Percentiles rank a stretch among this genome's conserved stretches.
These are phyloP conservation scores for Fusarium xyrophilum DNA, from an alignment of 2,329 filamentous ascomycete genomes.

Conservation along the genomic window DNA sequence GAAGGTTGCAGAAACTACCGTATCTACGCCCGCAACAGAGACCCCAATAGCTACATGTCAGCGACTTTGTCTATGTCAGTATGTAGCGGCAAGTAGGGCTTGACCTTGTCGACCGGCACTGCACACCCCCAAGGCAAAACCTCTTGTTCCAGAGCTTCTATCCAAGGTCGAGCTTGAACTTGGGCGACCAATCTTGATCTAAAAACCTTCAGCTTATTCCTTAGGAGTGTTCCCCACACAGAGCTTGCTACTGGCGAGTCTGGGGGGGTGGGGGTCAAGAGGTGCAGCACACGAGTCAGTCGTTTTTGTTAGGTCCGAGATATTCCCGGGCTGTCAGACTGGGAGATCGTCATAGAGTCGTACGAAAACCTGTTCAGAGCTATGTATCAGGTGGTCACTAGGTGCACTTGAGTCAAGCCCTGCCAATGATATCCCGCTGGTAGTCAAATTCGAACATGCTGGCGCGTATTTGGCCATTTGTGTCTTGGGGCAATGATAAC, in stretches of 20 bases:
- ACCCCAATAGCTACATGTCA: not conserved
- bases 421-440: not conserved
- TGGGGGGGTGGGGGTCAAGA: not conserved
- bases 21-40: constrained; percentile 9
- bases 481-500: not conserved
- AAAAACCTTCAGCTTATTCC: not conserved
- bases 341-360: not conserved
- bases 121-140: not conserved
- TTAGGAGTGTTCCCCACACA: not conserved
- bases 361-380: not conserved
- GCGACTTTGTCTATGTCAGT: constrained; percentile 5
- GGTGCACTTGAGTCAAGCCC: not conserved
- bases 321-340: constrained; percentile 6
- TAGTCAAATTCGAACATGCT: not conserved
- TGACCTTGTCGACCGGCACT: constrained; percentile 12
- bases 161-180: constrained; percentile 10
- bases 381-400: not conserved
- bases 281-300: constrained; percentile 7
- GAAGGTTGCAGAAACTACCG: constrained; percentile 10
- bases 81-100: constrained; percentile 1
- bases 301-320: constrained; percentile 2
- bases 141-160: not conserved
- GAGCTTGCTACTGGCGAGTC: constrained; percentile 8
- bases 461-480: not conserved
- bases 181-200: not conserved